Base-by-base conservation (phyloP, 768 basidiomycete species). In the Hortiboletus campestris region DNA sequence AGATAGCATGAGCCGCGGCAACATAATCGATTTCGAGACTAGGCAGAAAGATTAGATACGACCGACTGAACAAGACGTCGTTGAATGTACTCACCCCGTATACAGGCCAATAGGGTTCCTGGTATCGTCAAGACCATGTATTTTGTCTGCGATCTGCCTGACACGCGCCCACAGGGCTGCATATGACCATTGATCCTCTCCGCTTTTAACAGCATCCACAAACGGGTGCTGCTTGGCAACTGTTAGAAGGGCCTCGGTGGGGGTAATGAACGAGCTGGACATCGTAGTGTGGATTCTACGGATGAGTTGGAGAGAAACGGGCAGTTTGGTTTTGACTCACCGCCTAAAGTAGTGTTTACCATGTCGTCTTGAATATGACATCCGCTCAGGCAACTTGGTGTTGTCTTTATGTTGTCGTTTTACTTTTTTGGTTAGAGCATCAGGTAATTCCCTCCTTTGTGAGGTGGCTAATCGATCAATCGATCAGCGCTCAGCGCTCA, bases 181-280 rank as follows among this genome's bases (percentile, higher is more conserved):
- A 17, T 69, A 69, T 28, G 67, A 69, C 68, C 67, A 69, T 61
- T 64, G 56, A 41, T 53, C 44, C 10, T 44, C 57, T 57, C 50
- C 58, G 22, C 49, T 36, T 60, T 39, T 36, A 42, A 60, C 53
- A 25, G 59, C 59, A 50, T 2, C 8, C 6, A 60, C 36, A 52
- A 67, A 68, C 5, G 67, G 68, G 41, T 68, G 65, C n/a, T 67
- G 58, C 44, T 63, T 69, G 39, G 67, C 67, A 34, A 67, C 68
- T 63, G 69, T 59, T 49, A 69, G 67, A 53, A 69, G 68, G 25
- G 61, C 68, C 44, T 69, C 67, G 28, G 67, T 67, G 36, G 67
- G 65, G 40, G 67, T 69, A 47, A 69, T 46, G 31, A 59, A 54
- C 20, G 58, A 56, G 42, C 19, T 52, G 6, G 55, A 46, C 65